Base-by-base conservation (phyloP, 495 filamentous ascomycete species). In the Penicillium paradoxum region DNA sequence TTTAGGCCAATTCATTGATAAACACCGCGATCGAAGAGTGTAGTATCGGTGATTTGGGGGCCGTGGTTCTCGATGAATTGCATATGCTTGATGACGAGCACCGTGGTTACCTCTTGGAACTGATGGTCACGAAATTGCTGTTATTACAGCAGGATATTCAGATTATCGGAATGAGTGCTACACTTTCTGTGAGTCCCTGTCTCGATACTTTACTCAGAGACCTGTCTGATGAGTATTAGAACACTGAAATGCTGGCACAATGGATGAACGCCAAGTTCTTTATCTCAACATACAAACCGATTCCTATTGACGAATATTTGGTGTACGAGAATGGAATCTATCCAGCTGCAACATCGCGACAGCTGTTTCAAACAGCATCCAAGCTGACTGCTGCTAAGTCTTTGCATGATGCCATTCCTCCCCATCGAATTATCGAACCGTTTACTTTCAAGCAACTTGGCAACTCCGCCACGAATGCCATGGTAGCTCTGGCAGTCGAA, bases 161-260 rank as follows among this genome's bases (percentile, higher is more conserved):
- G 57, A 83, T 93, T 21, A 73, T 91, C 46, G 88, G 84, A 52
- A 91, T 91, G 89, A 91, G 88, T 53, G 88, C 89, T 14, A 91
- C 89, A 2, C 66, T 91, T 29, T 83, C 83, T 38, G 85, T 88
- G 70, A 46, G 78, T 53, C 9, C n/a, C 11, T 40, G 10, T 11
- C 24, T 30, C 1, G n/a, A 24, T 38, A 38, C 17, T 29, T 11
- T 15, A 11, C 3, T 10, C 15, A 21, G 37, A n/a, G 39, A 18
- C 13, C 19, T 21, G 24, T 39, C 63, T 71, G 50, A 71, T 41
- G n/a, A 1, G 5, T 1, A 21, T 11, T 43, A 89, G 86, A 91
- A 91, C 51, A 83, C 83, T 3, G 70, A 81, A 27, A 58, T 85
- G 45, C 67, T 91, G 13, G 86, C 86, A 15, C 72, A 77, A 36